Conservation (phyloP, 1,139 yeast species). For the Candida sanyaensis region DNA sequence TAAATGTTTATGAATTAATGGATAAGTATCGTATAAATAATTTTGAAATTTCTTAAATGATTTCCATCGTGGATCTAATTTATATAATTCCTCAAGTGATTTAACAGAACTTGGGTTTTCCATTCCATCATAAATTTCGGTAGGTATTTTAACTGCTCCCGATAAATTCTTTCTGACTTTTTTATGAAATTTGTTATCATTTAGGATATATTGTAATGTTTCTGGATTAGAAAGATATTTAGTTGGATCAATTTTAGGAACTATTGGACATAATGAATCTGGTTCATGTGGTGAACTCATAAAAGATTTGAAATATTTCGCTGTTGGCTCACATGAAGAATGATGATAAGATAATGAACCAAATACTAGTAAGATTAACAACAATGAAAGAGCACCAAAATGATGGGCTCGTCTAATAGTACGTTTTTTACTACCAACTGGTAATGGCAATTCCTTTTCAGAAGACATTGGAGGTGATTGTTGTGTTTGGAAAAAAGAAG, state of each 20-base stretch:
- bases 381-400: neutral
- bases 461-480: neutral
- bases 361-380: neutral
- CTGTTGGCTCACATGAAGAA: too few relatives aligned
- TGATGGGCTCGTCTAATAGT: neutral
- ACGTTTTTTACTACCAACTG: neutral
- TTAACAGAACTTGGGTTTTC: slow-evolving; percentile 26
- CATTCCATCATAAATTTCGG: slow-evolving; percentile 59
- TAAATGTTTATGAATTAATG: slow-evolving; percentile 32
- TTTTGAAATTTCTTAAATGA: slow-evolving; percentile 30
- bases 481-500: neutral
- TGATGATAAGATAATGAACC: neutral
- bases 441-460: slow-evolving; percentile 5
- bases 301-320: neutral
- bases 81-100: slow-evolving; percentile 25
- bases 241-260: slow-evolving; percentile 30
- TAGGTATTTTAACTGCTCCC: slow-evolving; percentile 61
- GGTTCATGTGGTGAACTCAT: slow-evolving; percentile 14
- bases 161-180: slow-evolving; percentile 44
- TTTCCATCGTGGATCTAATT: slow-evolving; percentile 32
- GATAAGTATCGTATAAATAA: slow-evolving; percentile 31
- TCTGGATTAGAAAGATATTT: slow-evolving; percentile 22
- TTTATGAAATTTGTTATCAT: slow-evolving; percentile 40
- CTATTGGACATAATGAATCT: slow-evolving; percentile 37
- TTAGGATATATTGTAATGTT: slow-evolving; percentile 28